Conservation (phyloP, 2,329 filamentous ascomycete genomes). For the Aspergillus floridensis region DNA sequence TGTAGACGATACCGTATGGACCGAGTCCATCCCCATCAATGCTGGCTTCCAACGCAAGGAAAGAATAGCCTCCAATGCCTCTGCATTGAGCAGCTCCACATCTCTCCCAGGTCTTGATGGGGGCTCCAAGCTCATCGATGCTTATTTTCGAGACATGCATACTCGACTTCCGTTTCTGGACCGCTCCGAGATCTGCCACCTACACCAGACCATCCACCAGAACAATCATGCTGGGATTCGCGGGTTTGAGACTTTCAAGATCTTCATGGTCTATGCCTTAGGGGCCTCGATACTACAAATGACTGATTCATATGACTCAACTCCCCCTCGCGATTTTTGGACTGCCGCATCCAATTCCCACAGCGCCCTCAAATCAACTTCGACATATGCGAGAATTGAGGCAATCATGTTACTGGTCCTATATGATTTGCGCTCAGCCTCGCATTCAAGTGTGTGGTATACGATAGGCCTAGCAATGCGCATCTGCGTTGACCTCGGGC, state of each 20-base stretch:
- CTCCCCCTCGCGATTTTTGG: slow-evolving; percentile 12
- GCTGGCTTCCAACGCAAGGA: not conserved
- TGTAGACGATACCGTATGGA: slow-evolving; percentile 14
- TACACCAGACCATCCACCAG: not conserved
- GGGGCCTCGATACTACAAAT: slow-evolving; percentile 19
- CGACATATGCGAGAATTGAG: slow-evolving; percentile 19
- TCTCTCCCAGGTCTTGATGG: slow-evolving; percentile 14
- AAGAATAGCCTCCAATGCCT: not conserved
- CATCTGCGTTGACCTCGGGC: slow-evolving; percentile 26
- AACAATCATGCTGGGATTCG: not conserved
- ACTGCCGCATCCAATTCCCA: slow-evolving; percentile 17
- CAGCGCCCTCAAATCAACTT: slow-evolving; percentile 9
- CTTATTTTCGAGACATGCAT: slow-evolving; percentile 24
- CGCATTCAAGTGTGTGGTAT: slow-evolving; percentile 26
- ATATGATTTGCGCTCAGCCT: slow-evolving; percentile 23
- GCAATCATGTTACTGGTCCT: slow-evolving; percentile 24
- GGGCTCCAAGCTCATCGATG: slow-evolving; percentile 15
- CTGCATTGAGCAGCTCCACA: not conserved
- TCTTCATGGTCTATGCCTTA: slow-evolving; percentile 26
- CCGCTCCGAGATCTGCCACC: not conserved
- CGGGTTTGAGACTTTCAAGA: slow-evolving; percentile 17
- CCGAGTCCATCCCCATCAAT: slow-evolving; percentile 13
- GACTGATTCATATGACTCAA: slow-evolving; percentile 18
- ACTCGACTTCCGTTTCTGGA: slow-evolving; percentile 19
- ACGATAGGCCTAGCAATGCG: slow-evolving; percentile 27